Percentiles rank a stretch among this genome's conserved stretches.
These are phyloP conservation scores for Clitoria ternatea DNA, from an alignment of 306 rosid species.

Conservation along the genomic window DNA sequence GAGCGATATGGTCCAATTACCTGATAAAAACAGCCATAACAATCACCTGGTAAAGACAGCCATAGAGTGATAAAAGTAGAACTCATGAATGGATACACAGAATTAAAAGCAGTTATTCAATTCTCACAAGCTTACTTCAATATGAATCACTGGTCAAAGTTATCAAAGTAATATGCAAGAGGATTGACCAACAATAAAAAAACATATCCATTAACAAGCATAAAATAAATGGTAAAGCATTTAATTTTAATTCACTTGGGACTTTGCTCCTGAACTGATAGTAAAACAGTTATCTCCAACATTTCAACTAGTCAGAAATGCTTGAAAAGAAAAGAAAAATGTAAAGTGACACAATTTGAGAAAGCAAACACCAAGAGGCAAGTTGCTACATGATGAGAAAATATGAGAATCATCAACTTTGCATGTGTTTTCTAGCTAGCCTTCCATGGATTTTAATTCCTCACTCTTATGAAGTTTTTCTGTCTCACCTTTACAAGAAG, in stretches of 20 bases:
- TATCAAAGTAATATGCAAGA: neutral
- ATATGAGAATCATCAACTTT: too few relatives aligned
- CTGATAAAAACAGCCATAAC: slow-evolving; percentile 41
- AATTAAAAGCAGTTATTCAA: neutral
- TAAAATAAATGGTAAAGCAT: neutral
- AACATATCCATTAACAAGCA: neutral
- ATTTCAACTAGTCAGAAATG: neutral
- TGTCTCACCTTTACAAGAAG: too few relatives aligned
- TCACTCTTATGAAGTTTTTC: neutral
- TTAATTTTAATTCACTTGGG: too few relatives aligned
- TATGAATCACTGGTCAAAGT: too few relatives aligned
- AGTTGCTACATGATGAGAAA: too few relatives aligned
- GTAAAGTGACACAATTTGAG: neutral
- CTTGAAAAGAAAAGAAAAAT: neutral
- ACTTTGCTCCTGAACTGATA: neutral
- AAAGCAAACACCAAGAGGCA: neutral
- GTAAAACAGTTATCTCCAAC: neutral
- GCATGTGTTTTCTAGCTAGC: too few relatives aligned
- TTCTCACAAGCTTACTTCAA: neutral
- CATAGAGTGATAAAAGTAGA: too few relatives aligned
- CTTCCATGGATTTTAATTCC: neutral
- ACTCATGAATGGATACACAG: slow-evolving; percentile 10
- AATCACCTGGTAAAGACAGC: too few relatives aligned
- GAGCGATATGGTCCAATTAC: slow-evolving; percentile 98
- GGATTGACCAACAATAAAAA: neutral